Percentiles rank a stretch among this genome's conserved stretches.
Conservation (phyloP, 2,329 filamentous ascomycete genomes). For the Pseudofabraea citricarpa region DNA sequence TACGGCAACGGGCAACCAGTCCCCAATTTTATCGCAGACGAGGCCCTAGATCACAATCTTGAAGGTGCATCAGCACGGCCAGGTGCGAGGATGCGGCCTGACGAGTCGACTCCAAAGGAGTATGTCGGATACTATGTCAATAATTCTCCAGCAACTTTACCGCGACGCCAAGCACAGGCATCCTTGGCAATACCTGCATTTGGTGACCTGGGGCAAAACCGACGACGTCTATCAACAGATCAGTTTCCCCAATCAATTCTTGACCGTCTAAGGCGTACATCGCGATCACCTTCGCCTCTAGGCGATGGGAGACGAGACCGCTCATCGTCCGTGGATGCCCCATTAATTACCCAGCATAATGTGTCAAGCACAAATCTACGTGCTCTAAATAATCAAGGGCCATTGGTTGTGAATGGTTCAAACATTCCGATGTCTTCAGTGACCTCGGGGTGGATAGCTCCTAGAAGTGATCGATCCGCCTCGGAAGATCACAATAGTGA, state of each 20-base stretch:
- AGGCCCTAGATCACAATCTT: conserved; percentile 24
- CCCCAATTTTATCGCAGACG: conserved; percentile 53
- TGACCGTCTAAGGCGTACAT: conserved; percentile 25
- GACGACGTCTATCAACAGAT: conserved; percentile 25
- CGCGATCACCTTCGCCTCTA: conserved; percentile 29
- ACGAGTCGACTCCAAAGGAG: conserved; percentile 10
- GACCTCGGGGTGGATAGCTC: conserved; percentile 22
- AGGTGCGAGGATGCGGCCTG: conserved; percentile 17
- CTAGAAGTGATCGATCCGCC: conserved; percentile 18
- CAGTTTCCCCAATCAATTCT: conserved; percentile 28
- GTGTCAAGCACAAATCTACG: conserved; percentile 22
- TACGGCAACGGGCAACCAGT: conserved; percentile 44
- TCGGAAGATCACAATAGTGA: conserved; percentile 21
- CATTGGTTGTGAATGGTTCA: conserved; percentile 27
- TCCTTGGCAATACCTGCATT: conserved; percentile 26
- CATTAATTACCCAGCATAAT: conserved; percentile 22
- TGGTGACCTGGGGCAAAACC: conserved; percentile 22
- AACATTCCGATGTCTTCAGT: conserved; percentile 19
- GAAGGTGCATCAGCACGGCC: conserved; percentile 10
- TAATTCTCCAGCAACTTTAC: conserved; percentile 14
- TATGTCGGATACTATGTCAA: conserved; percentile 15
- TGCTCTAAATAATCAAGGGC: conserved; percentile 20
- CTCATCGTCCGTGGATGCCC: conserved; percentile 22
- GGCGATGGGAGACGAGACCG: conserved; percentile 20
- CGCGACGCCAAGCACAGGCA: conserved; percentile 14